Base-by-base conservation (phyloP, 2,329 filamentous ascomycete species). In the Hypoxylon sp. region DNA sequence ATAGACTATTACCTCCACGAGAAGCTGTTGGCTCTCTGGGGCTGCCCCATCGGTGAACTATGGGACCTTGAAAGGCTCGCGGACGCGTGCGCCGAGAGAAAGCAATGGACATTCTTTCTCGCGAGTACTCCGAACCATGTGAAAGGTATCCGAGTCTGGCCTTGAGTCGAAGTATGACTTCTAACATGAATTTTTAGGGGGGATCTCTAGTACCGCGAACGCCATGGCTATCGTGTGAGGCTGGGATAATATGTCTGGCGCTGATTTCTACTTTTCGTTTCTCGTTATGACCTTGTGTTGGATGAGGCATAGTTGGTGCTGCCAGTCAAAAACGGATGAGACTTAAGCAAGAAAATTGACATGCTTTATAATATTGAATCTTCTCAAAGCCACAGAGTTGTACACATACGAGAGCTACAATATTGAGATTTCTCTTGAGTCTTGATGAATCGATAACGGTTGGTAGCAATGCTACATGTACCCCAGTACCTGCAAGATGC, bases 1-100 rank as follows among this genome's bases (percentile, higher is more conserved):
- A 20, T n/a, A 57, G 60, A 63, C 5, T 63, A 60, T 15, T 63
- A 63, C 13, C 60, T 63, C 15, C 60, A 63, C 10, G 60, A 63
- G 20, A 60, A 63, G 33, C 33, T 63, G 9, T n/a, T 63, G 41
- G 57, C 60, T 10, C 47, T 63, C 4, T 63, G 57, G 60, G 60
- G 60, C 17, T 54, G 54, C 35, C 57, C 57, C 4, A 60, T 63
- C n/a, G 60, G 60, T 3, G 60, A 63, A 31, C 49, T 63, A 11
- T 63, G 52, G 52, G 60, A 63, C 23, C 53, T 63, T 2, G 57
- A 63, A 23, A 55, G 52, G 46, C 53, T 63, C 2, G 57, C 57
- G 3, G 60, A 63, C 9, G 58, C 47, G 18, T 60, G 53, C 20
- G 57, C 53, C 1, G 53, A 60, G 50, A 58, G 54, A 43, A 57